Conservation (phyloP, 129 eudicot genomes). For the Escallonia rubra region DNA sequence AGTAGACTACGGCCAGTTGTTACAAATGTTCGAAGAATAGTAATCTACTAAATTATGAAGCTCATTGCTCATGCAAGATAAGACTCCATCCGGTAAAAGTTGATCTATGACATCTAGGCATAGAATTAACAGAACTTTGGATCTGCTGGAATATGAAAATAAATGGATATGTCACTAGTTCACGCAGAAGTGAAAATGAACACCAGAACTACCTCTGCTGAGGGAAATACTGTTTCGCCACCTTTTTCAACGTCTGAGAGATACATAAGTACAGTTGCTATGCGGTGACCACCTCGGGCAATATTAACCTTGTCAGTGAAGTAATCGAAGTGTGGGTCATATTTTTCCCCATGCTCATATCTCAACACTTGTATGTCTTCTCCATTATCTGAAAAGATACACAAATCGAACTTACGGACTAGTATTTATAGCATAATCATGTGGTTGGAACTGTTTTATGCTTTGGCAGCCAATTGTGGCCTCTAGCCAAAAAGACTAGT, state of each 20-base stretch:
- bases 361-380: conserved; percentile 89
- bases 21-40: no score
- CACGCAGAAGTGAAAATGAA: conserved; percentile 1
- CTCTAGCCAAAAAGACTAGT: no score
- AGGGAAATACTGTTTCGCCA: conserved; percentile 94
- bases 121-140: neutral
- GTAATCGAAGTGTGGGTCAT: conserved; percentile 88
- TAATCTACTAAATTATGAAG: neutral
- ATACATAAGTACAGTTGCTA: conserved; percentile 95
- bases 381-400: conserved; percentile 58
- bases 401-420: neutral
- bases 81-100: neutral
- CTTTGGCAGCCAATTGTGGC: no score
- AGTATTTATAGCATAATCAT: no score
- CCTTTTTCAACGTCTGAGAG: conserved; percentile 84
- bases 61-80: neutral
- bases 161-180: neutral
- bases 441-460: no score
- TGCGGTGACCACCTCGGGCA: conserved; percentile 92
- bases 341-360: conserved; percentile 91
- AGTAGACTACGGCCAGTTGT: no score
- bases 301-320: conserved; percentile 79
- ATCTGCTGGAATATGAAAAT: no score
- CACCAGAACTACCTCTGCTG: conserved; percentile 66
- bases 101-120: neutral